Percentiles rank a stretch among this genome's conserved stretches.
These are phyloP conservation scores for Phalaenopsis aphrodite DNA, from an alignment of 106 monocot species.

Conservation along the genomic window DNA sequence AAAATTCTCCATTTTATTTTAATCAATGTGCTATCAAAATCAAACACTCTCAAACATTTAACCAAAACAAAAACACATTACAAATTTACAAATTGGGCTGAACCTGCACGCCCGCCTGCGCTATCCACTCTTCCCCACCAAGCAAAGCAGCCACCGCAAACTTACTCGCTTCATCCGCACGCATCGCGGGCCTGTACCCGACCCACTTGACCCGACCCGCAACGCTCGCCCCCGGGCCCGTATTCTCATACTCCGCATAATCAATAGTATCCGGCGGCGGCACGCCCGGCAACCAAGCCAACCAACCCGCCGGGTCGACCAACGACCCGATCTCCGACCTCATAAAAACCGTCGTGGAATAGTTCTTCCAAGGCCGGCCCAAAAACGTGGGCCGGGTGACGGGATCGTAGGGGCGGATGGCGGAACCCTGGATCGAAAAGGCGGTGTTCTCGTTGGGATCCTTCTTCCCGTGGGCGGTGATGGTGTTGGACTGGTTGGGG, in stretches of 20 bases:
- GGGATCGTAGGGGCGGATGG: constrained; percentile 2
- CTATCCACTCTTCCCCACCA: constrained; percentile 21
- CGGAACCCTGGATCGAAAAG: constrained; percentile 20
- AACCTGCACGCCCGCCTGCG: constrained; percentile 8
- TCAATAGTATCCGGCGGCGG: constrained; percentile 19
- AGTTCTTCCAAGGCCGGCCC: constrained; percentile 30
- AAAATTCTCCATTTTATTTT: too few species aligned
- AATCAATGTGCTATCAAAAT: too few species aligned
- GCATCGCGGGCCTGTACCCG: constrained; percentile 14
- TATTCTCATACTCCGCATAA: constrained; percentile 28
- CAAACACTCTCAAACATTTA: too few species aligned
- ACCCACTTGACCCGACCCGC: constrained; percentile 25
- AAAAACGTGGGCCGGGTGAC: constrained; percentile 19
- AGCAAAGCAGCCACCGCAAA: constrained; percentile 21
- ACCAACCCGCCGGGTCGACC: constrained; percentile 22
- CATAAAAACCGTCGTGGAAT: constrained; percentile 23
- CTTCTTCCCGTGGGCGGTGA: constrained; percentile 28
- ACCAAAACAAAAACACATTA: too few species aligned
- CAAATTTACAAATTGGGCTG: constrained; percentile 14
- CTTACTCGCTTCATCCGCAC: constrained; percentile 18
- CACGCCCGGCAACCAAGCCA: constrained; percentile 16
- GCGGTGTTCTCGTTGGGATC: constrained; percentile 29
- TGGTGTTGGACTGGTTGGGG: constrained; percentile 26
- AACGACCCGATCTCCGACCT: constrained; percentile 21
- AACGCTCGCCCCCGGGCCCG: constrained; percentile 17